phyloP scores from a whole-genome alignment of 148 eudicot genomes.

The Rhododendron kiyosumense region DNA sequence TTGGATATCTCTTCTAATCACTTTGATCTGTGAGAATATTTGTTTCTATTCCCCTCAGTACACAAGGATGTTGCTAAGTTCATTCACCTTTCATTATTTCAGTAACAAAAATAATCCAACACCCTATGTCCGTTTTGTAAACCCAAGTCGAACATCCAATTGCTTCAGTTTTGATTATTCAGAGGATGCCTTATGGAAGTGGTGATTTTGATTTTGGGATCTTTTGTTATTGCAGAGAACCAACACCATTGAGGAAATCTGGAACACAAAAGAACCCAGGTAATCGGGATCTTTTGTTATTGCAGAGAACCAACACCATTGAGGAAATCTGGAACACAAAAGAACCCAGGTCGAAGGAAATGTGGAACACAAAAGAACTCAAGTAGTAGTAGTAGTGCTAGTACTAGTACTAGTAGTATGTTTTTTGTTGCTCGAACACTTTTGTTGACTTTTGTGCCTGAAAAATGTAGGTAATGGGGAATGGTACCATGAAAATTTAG shows the following conservation, averaged over 20 bases:
- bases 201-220: too few species aligned
- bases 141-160: background rate
- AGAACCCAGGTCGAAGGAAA: too few species aligned
- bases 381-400: too few species aligned
- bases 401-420: too few species aligned
- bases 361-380: too few species aligned
- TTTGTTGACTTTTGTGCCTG: background rate
- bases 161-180: background rate
- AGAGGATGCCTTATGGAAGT: background rate
- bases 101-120: background rate
- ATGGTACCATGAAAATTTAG: background rate
- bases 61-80: background rate
- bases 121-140: background rate
- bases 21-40: background rate
- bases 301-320: too few species aligned
- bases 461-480: background rate
- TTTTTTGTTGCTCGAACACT: background rate
- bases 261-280: too few species aligned
- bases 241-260: too few species aligned
- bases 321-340: too few species aligned
- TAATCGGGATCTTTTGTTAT: too few species aligned
- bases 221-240: fast-evolving
- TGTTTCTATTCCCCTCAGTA: background rate
- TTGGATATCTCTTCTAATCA: background rate
- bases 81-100: background rate